Conservation (phyloP, 257 asterid genomes). For the Hygrophila difformis region DNA sequence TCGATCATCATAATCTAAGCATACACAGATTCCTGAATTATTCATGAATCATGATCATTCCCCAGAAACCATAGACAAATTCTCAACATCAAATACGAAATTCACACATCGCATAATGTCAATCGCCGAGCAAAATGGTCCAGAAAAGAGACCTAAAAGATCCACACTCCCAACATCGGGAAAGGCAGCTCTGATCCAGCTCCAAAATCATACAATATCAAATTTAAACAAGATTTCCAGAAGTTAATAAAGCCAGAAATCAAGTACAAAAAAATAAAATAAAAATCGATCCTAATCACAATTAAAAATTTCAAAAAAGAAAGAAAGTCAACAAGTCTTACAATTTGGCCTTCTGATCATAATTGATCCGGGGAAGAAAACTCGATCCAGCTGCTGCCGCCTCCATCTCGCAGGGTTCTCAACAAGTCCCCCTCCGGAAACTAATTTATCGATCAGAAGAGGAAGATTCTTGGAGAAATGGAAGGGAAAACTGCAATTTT, state of each 20-base stretch:
- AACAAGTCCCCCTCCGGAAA: too few relatives aligned
- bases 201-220: too few relatives aligned
- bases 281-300: neutral
- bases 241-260: neutral
- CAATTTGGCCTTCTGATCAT: constrained; percentile 27
- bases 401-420: constrained; percentile 37
- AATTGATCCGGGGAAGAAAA: constrained; percentile 26
- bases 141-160: too few relatives aligned
- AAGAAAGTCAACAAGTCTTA: constrained; percentile 24
- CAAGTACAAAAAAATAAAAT: constrained; percentile 1
- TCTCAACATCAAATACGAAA: constrained; percentile 4
- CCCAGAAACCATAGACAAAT: neutral
- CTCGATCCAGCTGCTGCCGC: constrained; percentile 41
- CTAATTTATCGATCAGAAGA: too few relatives aligned
- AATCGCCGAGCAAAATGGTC: too few relatives aligned
- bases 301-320: neutral
- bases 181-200: too few relatives aligned
- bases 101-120: neutral
- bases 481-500: too few relatives aligned
- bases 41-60: constrained; percentile 1
- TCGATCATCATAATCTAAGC: neutral
- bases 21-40: neutral
- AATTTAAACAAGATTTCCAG: neutral
- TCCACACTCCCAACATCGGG: too few relatives aligned
- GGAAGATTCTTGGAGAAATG: too few relatives aligned